Conservation (phyloP, 257 asterid genomes). For the Lycium ferocissimum region DNA sequence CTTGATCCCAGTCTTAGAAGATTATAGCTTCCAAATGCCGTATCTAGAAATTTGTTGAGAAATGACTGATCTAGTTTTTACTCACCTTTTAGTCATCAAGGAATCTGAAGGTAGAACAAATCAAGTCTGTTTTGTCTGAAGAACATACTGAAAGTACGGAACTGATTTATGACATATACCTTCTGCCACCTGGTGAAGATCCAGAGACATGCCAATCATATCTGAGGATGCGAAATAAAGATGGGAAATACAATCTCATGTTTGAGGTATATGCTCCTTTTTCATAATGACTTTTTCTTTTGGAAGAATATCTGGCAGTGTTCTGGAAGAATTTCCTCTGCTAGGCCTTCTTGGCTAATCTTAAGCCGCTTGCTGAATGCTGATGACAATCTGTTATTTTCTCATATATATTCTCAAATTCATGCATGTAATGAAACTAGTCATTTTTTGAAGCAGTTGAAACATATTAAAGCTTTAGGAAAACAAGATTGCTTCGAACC, state of each 20-base stretch:
- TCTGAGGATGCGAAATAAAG: conserved; percentile 96
- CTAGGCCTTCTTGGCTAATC: conserved; percentile 9
- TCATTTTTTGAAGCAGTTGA: background rate
- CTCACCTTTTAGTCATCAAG: conserved; percentile 62
- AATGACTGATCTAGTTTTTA: background rate
- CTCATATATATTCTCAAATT: background rate
- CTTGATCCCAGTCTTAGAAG: background rate
- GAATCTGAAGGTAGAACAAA: conserved; percentile 60
- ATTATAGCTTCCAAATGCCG: conserved; percentile 9
- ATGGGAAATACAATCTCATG: conserved; percentile 99
- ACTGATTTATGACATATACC: conserved; percentile 90
- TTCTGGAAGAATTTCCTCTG: background rate
- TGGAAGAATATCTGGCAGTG: background rate
- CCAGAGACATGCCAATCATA: conserved; percentile 97
- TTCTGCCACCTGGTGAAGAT: conserved; percentile 99
- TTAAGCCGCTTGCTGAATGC: background rate
- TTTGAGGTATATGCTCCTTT: conserved; percentile 73
- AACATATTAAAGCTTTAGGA: background rate
- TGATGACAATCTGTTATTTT: background rate
- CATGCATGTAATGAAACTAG: background rate
- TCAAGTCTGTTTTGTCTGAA: conserved; percentile 72
- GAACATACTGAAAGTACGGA: conserved; percentile 71
- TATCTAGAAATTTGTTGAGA: background rate
- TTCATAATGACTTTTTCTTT: background rate
- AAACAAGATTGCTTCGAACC: background rate